Evolutionary conservation across 352 stramenopile species (phyloP), one percentile per base, ranked within the genome.

Genomic region (Pythium utonaiense): DNA sequence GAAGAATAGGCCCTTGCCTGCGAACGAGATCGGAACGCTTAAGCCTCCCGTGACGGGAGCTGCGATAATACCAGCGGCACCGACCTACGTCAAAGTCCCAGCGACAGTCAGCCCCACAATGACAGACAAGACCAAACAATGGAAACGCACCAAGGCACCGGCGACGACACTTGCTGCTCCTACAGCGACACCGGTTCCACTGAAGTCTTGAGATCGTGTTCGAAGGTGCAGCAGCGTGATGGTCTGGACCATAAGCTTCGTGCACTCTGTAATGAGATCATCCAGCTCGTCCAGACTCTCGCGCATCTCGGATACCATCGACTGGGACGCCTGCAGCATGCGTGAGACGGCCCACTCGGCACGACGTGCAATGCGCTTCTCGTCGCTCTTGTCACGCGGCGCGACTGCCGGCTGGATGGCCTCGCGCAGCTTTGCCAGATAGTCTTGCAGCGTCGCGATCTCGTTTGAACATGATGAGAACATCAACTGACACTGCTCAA

Each of bases 161-260:
- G 86, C 86, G n/a, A 95, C 83, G 13, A 95, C 69, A 31, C 82
- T 82, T 4, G 86, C 86, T 2, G 86, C 86, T 10, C 86, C 86
- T 7, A 83, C 86, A 7, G 86, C 86, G 22, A 95, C 84, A 13
- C 86, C 86, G 10, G 86, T 93, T 52, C 86, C 86, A 40, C 86
- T 95, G 55, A 95, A 95, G 54, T 95, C 86, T 5, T 80, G 80
- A 6, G 86, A 93, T 8, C 78, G 70, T 21, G 73, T 78, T 57
- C 84, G 82, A 70, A 93, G 77, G 61, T 95, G 86, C 55, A 95
- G 64, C 62, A 95, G 57, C 49, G 86, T 95, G 47, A 95, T 89
- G n/a, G 80, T 75, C 62, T 93, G 78, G 24, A 93, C 83, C 77
- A 95, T 91, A 12, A 95, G 73, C 71, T 91, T 88, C 13, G 78